These are phyloP conservation scores for Xenosphaeropsis pyriputrescens DNA, from an alignment of 2,329 filamentous ascomycete genomes.

Conservation along the genomic window DNA sequence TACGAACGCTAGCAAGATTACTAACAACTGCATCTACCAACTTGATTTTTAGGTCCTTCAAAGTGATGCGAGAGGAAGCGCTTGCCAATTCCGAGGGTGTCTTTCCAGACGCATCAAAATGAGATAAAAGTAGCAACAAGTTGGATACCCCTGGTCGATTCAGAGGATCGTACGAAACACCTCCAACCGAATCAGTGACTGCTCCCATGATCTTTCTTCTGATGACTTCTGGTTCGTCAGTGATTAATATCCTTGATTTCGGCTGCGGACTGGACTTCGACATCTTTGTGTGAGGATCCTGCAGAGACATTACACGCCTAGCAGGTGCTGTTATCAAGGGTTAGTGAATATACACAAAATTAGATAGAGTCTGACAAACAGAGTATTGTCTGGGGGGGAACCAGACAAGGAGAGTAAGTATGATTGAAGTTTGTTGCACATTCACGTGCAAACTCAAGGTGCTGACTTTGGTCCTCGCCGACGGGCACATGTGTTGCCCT, in stretches of 20 bases:
- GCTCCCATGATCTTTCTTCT: constrained; percentile 55
- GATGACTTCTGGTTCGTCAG: constrained; percentile 51
- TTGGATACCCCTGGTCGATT: constrained; percentile 75
- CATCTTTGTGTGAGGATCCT: constrained; percentile 72
- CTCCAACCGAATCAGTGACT: constrained; percentile 56
- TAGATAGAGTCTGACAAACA: constrained; percentile 29
- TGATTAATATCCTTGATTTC: constrained; percentile 70
- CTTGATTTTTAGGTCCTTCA: constrained; percentile 47
- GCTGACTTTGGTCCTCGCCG: constrained; percentile 88
- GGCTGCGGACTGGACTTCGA: constrained; percentile 70
- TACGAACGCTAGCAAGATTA: constrained; percentile 37
- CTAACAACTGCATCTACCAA: constrained; percentile 42
- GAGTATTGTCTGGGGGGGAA: constrained; percentile 55
- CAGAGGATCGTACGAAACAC: constrained; percentile 57
- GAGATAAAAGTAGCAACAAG: constrained; percentile 64
- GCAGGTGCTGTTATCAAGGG: constrained; percentile 30
- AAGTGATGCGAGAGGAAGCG: constrained; percentile 24
- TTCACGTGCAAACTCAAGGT: constrained; percentile 84
- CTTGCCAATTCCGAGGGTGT: constrained; percentile 25
- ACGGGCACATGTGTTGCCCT: constrained; percentile 90
- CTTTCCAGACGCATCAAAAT: constrained; percentile 37
- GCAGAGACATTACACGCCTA: constrained; percentile 81
- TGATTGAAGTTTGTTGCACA: constrained; percentile 81
- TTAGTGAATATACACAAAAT: not conserved
- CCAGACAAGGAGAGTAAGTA: constrained; percentile 46